A percentile compares a stretch with the other conserved stretches of the same genome.
phyloP scores from a whole-genome alignment of 306 rosid genomes.

The Cicer bijugum region DNA sequence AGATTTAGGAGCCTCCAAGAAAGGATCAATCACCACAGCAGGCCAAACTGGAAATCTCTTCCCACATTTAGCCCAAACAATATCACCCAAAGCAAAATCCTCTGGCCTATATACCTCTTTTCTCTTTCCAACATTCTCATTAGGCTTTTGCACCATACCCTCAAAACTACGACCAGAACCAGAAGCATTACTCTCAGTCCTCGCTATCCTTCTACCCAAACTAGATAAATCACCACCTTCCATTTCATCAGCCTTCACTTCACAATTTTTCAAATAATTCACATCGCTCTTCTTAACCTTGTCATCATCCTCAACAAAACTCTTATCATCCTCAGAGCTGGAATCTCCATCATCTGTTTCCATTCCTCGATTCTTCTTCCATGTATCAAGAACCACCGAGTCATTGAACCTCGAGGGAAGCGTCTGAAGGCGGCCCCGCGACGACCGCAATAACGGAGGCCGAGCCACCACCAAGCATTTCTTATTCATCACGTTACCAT shows the following conservation, averaged over 20 bases:
- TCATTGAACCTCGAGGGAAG: constrained; percentile 75
- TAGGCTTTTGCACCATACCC: constrained; percentile 43
- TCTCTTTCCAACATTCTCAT: constrained; percentile 52
- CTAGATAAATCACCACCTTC: constrained; percentile 45
- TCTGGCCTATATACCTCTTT: constrained; percentile 70
- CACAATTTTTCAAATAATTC: constrained; percentile 43
- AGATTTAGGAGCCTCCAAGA: constrained; percentile 78
- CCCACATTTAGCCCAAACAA: constrained; percentile 98
- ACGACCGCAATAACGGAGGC: constrained; percentile 63
- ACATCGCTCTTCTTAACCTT: constrained; percentile 45
- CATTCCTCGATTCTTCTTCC: constrained; percentile 54
- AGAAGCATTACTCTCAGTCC: constrained; percentile 49
- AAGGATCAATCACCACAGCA: constrained; percentile 88
- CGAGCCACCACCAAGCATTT: constrained; percentile 38
- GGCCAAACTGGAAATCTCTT: constrained; percentile 97
- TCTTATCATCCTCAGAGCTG: constrained; percentile 55
- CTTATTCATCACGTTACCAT: constrained; percentile 35
- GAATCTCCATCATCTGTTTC: constrained; percentile 47
- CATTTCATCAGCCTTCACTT: constrained; percentile 43
- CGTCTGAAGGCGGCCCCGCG: constrained; percentile 72
- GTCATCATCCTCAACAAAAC: constrained; percentile 42
- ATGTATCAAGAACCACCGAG: constrained; percentile 61
- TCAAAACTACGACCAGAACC: constrained; percentile 57
- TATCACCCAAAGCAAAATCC: constrained; percentile 88
- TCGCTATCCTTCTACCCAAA: constrained; percentile 17